Base-by-base conservation (phyloP, 2,329 filamentous ascomycete genomes). In the Alternaria triticimaculans region DNA sequence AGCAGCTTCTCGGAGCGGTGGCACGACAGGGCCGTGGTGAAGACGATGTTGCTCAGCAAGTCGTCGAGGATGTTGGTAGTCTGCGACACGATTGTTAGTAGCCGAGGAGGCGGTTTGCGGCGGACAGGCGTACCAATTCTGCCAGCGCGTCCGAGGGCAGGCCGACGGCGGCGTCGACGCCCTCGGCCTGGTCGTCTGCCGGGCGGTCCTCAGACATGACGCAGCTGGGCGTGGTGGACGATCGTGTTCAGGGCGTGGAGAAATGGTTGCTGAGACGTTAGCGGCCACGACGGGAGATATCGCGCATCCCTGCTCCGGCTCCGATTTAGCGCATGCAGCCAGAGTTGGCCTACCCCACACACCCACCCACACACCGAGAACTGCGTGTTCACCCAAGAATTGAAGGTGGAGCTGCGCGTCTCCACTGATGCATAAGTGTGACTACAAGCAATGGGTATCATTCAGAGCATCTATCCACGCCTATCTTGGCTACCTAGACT, bases 1-100 rank as follows among this genome's bases (percentile, higher is more conserved):
- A 92, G 88, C 67, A 89, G 87, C 83, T 94, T 94, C 82, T 95
- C 92, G 70, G 92, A 87, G 69, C 90, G 90, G 78, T 95, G 92
- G 44, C 88, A 89, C 78, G 92, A 88, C 73, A 93, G 85, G 67
- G 93, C 84, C 55, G 93, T 85, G 77, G 92, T 90, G 79, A 92
- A 90, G 70, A 94, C 86, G 74, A 94, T 87, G 79, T 92, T 94
- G 82, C 91, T 89, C 65, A 95, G 83, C 60, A 90, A 81, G 75
- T 94, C 91, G 74, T 94, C 90, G 74, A 95, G 85, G 64, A 95
- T 87, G 28, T 76, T 71, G 43, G 63, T 71, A 9, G 77, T 79
- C 79, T 80, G 56, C 37, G 28, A 55, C 26, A 50, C 28, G 44
- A 51, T 58, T 45, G 41, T 77, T 71, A 76, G 74, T 54, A 64